Evolutionary conservation across 257 asterid species (phyloP).

Genomic region (Solanum bulbocastanum): DNA sequence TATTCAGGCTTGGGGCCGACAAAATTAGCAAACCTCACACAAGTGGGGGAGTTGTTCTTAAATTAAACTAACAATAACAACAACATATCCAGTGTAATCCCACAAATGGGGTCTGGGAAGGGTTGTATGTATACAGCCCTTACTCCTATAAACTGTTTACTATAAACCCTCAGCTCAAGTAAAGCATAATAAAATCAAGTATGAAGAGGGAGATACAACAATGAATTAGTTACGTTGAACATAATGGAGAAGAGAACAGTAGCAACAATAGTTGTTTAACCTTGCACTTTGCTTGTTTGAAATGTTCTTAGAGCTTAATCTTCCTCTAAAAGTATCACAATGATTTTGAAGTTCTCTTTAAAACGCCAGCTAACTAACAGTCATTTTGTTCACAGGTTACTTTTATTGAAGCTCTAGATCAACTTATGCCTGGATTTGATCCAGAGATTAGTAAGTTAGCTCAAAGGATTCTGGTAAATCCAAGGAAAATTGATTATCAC

Average conservation of each 20-base stretch:
- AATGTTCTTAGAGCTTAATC: background rate
- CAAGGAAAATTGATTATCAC: constrained; percentile 76
- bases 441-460: constrained; percentile 92
- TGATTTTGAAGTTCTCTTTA: background rate
- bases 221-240: background rate
- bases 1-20: background rate
- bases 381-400: constrained; percentile 45
- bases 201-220: background rate
- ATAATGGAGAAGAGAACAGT: background rate
- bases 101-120: background rate
- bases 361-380: background rate
- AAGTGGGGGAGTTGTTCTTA: background rate
- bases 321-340: background rate
- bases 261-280: background rate
- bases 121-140: background rate
- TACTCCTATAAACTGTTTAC: background rate
- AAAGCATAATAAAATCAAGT: background rate
- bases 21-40: background rate
- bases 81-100: background rate
- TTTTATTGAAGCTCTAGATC: constrained; percentile 85
- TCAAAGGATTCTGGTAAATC: constrained; percentile 74
- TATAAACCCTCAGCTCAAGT: background rate
- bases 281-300: background rate
- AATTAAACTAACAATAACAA: background rate
- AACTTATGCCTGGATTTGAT: constrained; percentile 95